Base-by-base conservation (phyloP, 257 asterid genomes). In the Penstemon davidsonii region DNA sequence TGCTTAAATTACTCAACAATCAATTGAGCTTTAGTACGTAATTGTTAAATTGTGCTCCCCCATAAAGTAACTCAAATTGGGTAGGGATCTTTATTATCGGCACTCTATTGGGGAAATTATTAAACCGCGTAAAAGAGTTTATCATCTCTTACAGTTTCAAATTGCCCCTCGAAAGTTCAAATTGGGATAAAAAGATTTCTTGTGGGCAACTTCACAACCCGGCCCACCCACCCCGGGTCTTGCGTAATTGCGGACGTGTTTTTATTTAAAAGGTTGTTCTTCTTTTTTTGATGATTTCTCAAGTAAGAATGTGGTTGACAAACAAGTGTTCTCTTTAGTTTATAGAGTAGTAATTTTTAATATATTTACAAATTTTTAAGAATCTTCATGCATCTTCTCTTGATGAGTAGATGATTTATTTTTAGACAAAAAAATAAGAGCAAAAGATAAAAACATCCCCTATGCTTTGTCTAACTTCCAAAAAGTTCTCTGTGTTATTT, bases 91-190 rank as follows among this genome's bases (percentile, higher is more conserved):
- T 13, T 56, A 40, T 46, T 25, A 58, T 38, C 1, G 45, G n/a
- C 51, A 58, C 25, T 36, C 3, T 19, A 53, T 0, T 57, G 52
- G 33, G 15, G 42, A 58, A 13, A 33, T 25, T 1, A 25, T 6
- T 47, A 66, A 55, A 73, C 68, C 73, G 77, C 66, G 73, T 73
- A 3, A 41, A 72, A 47, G 40, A 36, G 6, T 60, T 49, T 60
- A 54, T 37, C 41, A 41, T 60, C 49, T 39, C 66, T 12, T 13
- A 9, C 12, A n/a, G 8, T 49, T 49, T 49, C n/a, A 0, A 9
- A 13, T 49, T 49, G 11, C n/a, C 15, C 54, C 54, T 45, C 47
- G 50, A 59, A 12, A n/a, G 37, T 60, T 41, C 38, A 60, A 13
- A 8, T 60, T 6, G 18, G 54, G n/a, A 3, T 37, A n/a, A 18